A percentile compares a stretch with the other conserved stretches of the same genome.
Conservation (phyloP, 306 rosid genomes). For the Casuarina cunninghamiana region DNA sequence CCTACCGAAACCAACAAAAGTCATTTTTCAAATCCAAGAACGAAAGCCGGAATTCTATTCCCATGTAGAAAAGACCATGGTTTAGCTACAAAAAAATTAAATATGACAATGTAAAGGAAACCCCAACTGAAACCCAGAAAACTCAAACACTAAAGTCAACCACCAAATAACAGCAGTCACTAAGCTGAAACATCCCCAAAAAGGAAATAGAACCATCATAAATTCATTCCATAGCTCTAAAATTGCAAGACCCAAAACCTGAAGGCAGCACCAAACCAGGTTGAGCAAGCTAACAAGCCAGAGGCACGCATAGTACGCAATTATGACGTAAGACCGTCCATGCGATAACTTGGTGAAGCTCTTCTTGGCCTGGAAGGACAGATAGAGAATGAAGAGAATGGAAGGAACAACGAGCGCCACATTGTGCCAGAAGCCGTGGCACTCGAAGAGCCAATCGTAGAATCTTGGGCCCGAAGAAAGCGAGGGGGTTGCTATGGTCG, state of each 20-base stretch:
- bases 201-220: not conserved
- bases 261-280: slow-evolving; percentile 74
- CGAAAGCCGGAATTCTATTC: not conserved
- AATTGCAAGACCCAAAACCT: slow-evolving; percentile 44
- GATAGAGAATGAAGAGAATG: slow-evolving; percentile 42
- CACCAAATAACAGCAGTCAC: not conserved
- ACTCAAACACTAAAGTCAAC: not conserved
- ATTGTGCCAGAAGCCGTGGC: slow-evolving; percentile 68
- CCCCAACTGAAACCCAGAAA: not conserved
- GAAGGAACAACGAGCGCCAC: slow-evolving; percentile 39
- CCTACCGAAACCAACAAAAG: not conserved
- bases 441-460: slow-evolving; percentile 53
- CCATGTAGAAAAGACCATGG: slow-evolving; percentile 10
- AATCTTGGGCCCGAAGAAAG: slow-evolving; percentile 32
- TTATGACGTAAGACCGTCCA: slow-evolving; percentile 59
- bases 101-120: not conserved
- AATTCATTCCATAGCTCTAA: not conserved
- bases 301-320: slow-evolving; percentile 48
- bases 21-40: not conserved
- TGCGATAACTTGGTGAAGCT: slow-evolving; percentile 48
- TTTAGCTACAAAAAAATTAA: not conserved
- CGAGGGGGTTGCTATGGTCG: slow-evolving; percentile 16
- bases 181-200: not conserved
- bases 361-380: slow-evolving; percentile 49
- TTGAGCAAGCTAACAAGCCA: slow-evolving; percentile 64